phyloP scores from a whole-genome alignment of 2,329 filamentous ascomycete genomes.

The Tolypocladium amazonense region DNA sequence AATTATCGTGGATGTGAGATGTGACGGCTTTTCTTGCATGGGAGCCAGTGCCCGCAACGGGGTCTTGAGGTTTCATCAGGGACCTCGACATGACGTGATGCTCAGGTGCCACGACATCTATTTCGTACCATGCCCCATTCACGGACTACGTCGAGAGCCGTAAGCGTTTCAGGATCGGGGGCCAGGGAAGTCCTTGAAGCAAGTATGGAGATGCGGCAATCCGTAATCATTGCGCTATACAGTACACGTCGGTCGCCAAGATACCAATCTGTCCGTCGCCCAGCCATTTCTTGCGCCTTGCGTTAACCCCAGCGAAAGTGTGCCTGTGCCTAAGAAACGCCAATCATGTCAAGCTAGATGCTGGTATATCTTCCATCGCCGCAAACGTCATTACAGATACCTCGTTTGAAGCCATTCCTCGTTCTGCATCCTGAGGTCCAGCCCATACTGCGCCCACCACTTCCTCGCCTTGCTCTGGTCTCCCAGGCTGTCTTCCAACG shows the following conservation, averaged over 20 bases:
- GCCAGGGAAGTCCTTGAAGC: neutral
- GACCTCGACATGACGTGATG: neutral
- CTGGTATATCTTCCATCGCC: conserved; percentile 1
- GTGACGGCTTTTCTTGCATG: neutral
- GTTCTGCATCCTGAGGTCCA: conserved; percentile 71
- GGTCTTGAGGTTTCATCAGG: neutral
- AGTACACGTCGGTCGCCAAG: neutral
- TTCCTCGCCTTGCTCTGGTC: conserved; percentile 59
- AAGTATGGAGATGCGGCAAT: neutral
- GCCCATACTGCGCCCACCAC: conserved; percentile 82
- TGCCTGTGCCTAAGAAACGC: neutral
- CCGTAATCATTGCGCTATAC: neutral
- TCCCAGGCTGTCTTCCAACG: conserved; percentile 74
- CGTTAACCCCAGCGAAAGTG: neutral
- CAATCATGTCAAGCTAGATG: neutral
- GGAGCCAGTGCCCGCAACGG: neutral
- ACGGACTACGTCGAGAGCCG: neutral
- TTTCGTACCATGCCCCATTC: neutral
- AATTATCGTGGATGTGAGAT: too few species aligned
- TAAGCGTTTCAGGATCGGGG: neutral
- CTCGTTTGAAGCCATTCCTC: conserved; percentile 85
- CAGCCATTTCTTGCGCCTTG: neutral
- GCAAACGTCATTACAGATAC: conserved; percentile 52
- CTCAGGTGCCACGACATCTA: neutral
- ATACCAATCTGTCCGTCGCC: neutral